These are phyloP conservation scores for Physcomitrellopsis africana DNA, from an alignment of 225 moss, liverwort and hornwort species.

Conservation along the genomic window DNA sequence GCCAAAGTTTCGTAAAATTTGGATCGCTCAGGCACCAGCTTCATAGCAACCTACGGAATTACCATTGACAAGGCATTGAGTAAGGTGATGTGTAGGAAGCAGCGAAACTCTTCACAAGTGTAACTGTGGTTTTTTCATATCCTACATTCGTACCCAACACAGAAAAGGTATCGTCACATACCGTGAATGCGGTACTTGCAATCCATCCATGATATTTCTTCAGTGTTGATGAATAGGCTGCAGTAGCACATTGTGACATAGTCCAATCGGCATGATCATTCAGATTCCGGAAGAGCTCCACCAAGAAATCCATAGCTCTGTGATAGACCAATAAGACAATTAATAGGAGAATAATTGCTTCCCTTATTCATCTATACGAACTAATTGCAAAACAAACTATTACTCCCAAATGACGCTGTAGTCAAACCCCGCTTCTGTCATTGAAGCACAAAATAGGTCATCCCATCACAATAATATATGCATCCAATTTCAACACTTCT, in stretches of 20 bases:
- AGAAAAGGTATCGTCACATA: constrained; percentile 25
- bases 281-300: constrained; percentile 89
- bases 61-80: neutral
- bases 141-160: neutral
- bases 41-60: constrained; percentile 80
- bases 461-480: constrained; percentile 5
- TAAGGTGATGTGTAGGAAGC: too few species aligned
- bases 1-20: constrained; percentile 83
- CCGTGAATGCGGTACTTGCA: constrained; percentile 94
- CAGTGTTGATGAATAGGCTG: constrained; percentile 74
- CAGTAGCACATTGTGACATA: constrained; percentile 88
- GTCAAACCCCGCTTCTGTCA: neutral
- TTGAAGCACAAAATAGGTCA: neutral
- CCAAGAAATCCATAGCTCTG: constrained; percentile 98
- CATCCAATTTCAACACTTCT: neutral
- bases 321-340: neutral
- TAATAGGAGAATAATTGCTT: constrained; percentile 20
- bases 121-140: neutral
- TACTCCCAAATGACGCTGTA: neutral
- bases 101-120: neutral
- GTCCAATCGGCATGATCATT: constrained; percentile 79
- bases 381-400: neutral
- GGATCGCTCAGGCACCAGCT: constrained; percentile 80
- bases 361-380: neutral
- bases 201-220: constrained; percentile 98